Conservation (phyloP, 805 yeast genomes). For the Candida oleophila region DNA sequence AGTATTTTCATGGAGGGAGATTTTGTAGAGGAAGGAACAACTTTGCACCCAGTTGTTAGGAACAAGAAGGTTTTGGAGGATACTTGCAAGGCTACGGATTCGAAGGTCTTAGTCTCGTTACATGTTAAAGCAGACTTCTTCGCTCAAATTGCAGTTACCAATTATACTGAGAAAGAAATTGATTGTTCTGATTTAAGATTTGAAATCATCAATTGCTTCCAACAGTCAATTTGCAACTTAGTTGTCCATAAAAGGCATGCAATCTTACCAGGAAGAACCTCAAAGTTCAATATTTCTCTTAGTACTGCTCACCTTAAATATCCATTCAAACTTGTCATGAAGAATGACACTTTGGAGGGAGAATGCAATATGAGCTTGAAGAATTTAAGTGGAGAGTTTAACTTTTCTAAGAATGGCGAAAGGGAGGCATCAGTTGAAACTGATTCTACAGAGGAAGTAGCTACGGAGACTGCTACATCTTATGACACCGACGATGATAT, state of each 20-base stretch:
- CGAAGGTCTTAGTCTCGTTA: slow-evolving; percentile 12
- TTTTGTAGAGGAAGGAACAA: slow-evolving; percentile 5
- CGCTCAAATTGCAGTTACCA: slow-evolving; percentile 31
- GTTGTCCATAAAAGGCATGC: slow-evolving; percentile 31
- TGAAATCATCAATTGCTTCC: slow-evolving; percentile 29
- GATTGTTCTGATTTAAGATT: slow-evolving; percentile 31
- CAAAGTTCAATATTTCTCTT: slow-evolving; percentile 34
- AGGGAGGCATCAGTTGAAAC: background rate
- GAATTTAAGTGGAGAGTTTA: slow-evolving; percentile 22
- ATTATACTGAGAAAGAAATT: slow-evolving; percentile 23
- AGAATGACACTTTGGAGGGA: slow-evolving; percentile 18
- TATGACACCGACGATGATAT: background rate
- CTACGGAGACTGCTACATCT: background rate
- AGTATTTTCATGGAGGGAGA: slow-evolving; percentile 14
- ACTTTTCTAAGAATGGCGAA: slow-evolving; percentile 4
- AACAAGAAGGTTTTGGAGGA: background rate
- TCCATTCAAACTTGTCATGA: slow-evolving; percentile 31
- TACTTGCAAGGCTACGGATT: background rate
- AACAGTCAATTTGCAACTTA: slow-evolving; percentile 22
- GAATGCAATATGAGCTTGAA: slow-evolving; percentile 21
- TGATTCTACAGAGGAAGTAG: background rate
- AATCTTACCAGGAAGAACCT: slow-evolving; percentile 26
- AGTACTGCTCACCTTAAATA: slow-evolving; percentile 29
- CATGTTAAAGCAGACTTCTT: slow-evolving; percentile 30
- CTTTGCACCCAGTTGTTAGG: background rate